phyloP scores from a whole-genome alignment of 2,329 filamentous ascomycete species.

The Scleromitrula shiraiana region DNA sequence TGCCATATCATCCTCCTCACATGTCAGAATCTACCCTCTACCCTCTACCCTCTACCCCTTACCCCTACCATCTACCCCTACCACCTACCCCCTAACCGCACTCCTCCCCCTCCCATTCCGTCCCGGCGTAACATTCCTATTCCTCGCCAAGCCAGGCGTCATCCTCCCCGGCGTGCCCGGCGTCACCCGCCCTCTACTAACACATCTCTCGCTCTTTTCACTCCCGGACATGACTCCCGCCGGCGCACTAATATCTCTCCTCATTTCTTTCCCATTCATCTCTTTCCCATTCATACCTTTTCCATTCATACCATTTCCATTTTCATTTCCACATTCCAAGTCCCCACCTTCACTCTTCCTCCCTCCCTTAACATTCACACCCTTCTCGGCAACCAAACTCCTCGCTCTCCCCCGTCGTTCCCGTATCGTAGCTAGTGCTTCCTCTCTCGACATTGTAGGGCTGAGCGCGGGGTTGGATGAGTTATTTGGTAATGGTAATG shows the following conservation, averaged over 20 bases:
- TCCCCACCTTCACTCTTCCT: too few species aligned
- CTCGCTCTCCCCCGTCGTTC: conserved; percentile 63
- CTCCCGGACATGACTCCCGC: conserved; percentile 24
- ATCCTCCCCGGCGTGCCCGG: neutral
- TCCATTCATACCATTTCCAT: too few species aligned
- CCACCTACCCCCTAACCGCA: conserved; percentile 6
- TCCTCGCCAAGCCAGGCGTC: too few species aligned
- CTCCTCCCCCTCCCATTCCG: neutral
- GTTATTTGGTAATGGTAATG: too few species aligned
- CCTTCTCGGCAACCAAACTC: conserved; percentile 60
- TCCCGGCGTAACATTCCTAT: too few species aligned
- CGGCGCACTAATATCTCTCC: conserved; percentile 29
- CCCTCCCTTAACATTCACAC: too few species aligned
- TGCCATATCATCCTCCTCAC: too few species aligned
- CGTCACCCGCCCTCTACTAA: neutral
- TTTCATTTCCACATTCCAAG: too few species aligned
- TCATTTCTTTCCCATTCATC: conserved; percentile 19
- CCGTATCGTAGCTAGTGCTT: conserved; percentile 67
- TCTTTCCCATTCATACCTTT: too few species aligned
- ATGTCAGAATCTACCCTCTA: too few species aligned
- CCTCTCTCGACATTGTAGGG: conserved; percentile 62
- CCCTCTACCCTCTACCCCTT: neutral
- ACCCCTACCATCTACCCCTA: neutral
- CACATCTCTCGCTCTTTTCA: neutral
- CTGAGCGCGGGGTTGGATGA: conserved; percentile 54